Evolutionary conservation across 169 alveolate species (phyloP), one percentile per base, ranked within the genome.

Genomic region (Eimeria praecox): DNA sequence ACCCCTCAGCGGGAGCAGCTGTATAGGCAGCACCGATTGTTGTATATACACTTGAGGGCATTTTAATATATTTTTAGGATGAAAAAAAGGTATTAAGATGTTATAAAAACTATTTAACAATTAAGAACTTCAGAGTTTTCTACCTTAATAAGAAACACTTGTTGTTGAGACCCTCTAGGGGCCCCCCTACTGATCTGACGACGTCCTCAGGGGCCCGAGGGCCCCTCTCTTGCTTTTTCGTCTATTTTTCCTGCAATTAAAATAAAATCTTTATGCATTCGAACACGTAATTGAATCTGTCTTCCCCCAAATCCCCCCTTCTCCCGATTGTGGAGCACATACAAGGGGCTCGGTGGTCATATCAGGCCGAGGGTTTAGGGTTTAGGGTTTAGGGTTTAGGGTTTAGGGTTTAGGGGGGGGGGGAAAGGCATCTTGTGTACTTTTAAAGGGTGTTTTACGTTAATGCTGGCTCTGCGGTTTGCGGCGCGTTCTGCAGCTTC

Each of bases 371-470:
- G 75, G 75, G 40, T n/a, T 33, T 20, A 14, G 85, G 56, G 54
- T 38, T 5, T 12, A 73, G 85, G 85, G 85, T 73, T 35, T 33
- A 73, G 85, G 85, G 85, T 73, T 73, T 73, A 73, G 56, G 85
- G 85, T 73, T 40, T 73, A 38, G 85, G 85, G 54, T 73, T 73
- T 16, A 10, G 83, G 49, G 83, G 54, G 83, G 52, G 24, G 33
- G 24, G 83, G n/a, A n/a, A n/a, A 35, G 0, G 80, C 4, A 30
- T 40, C 44, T 40, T 16, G 4, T 1, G 12, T 3, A 5, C 24
- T 62, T 2, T 40, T 40, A 9, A 22, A 12, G 83, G 54, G 8
- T 49, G n/a, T 56, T 56, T 27, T 56, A 2, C 27, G n/a, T 16
- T 33, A 9, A 30, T 33, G 83, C 83, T 33, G 73, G 40, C 14